phyloP scores from a whole-genome alignment of 116 monocot species.

The Trichopus zeylanicus region DNA sequence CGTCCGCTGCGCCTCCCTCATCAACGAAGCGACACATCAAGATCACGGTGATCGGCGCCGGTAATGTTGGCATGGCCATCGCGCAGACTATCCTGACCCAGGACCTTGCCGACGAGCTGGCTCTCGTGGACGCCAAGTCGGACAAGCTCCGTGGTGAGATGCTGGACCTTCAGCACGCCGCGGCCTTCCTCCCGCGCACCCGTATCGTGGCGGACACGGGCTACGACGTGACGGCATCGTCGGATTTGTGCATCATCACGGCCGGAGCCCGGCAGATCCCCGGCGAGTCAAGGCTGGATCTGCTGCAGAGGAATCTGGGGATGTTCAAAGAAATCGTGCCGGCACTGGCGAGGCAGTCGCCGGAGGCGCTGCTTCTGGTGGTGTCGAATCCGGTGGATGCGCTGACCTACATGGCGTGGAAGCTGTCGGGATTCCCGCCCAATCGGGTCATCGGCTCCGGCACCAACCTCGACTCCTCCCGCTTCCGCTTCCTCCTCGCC shows the following conservation, averaged over 20 bases:
- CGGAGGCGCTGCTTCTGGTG: slow-evolving; percentile 50
- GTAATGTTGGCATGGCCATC: slow-evolving; percentile 65
- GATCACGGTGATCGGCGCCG: slow-evolving; percentile 47
- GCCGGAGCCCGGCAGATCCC: no score
- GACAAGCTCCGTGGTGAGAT: no score
- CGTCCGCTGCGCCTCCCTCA: not conserved
- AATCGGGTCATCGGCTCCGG: slow-evolving; percentile 87
- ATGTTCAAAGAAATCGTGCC: slow-evolving; percentile 66
- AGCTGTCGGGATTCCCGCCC: slow-evolving; percentile 82
- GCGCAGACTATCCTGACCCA: slow-evolving; percentile 53
- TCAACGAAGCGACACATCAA: slow-evolving; percentile 17
- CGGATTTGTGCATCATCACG: no score
- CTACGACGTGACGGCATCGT: slow-evolving; percentile 20
- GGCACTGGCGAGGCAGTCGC: slow-evolving; percentile 50
- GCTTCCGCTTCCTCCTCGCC: slow-evolving; percentile 79
- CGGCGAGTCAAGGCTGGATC: no score
- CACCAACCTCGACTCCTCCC: slow-evolving; percentile 83
- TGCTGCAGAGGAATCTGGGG: slow-evolving; percentile 39
- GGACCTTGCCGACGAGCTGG: slow-evolving; percentile 33
- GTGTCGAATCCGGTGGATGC: slow-evolving; percentile 96
- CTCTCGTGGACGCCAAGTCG: slow-evolving; percentile 38
- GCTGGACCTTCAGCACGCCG: slow-evolving; percentile 52
- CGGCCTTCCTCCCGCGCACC: slow-evolving; percentile 46
- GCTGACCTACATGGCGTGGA: slow-evolving; percentile 83
- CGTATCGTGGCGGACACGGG: slow-evolving; percentile 23